Evolutionary conservation across 1,284 basidiomycete species (phyloP).

Genomic region (Agaricales sp.): DNA sequence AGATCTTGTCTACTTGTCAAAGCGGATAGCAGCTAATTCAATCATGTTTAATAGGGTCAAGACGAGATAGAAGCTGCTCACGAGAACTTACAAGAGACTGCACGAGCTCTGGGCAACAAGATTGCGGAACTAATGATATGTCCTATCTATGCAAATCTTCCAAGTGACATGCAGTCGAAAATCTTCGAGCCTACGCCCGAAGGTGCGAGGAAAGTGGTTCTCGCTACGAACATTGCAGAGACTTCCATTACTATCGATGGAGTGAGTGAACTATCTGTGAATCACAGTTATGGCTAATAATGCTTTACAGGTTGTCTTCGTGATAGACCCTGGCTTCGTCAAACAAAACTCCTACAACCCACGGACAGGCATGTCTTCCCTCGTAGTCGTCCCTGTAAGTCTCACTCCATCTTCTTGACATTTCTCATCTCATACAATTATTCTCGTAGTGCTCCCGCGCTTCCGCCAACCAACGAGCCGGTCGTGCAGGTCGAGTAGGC

Average conservation of each 20-base stretch:
- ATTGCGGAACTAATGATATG: slow-evolving; percentile 91
- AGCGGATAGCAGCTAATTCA: slow-evolving; percentile 4
- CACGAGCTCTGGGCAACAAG: slow-evolving; percentile 91
- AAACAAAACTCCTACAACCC: slow-evolving; percentile 98
- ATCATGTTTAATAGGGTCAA: slow-evolving; percentile 58
- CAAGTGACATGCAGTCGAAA: slow-evolving; percentile 98
- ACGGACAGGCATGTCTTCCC: slow-evolving; percentile 90
- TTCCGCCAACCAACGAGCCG: slow-evolving; percentile 94
- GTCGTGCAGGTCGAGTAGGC: slow-evolving; percentile 94
- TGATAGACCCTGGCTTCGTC: slow-evolving; percentile 96
- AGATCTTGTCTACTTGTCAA: slow-evolving; percentile 16
- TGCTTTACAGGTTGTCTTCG: slow-evolving; percentile 53
- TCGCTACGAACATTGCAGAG: slow-evolving; percentile 98
- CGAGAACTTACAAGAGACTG: slow-evolving; percentile 93
- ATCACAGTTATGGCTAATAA: not conserved
- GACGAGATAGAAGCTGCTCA: slow-evolving; percentile 98
- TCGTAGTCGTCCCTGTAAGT: slow-evolving; percentile 86
- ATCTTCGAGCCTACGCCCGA: slow-evolving; percentile 99
- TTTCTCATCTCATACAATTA: slow-evolving; percentile 7
- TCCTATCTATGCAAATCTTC: slow-evolving; percentile 97
- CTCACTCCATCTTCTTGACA: slow-evolving; percentile 2
- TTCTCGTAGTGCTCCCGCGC: slow-evolving; percentile 78
- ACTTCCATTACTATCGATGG: slow-evolving; percentile 98
- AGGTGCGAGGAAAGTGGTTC: slow-evolving; percentile 91
- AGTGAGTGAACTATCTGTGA: slow-evolving; percentile 30